These are phyloP conservation scores for Spirogloea muscicola DNA, from an alignment of 139 green algal species.

Conservation along the genomic window DNA sequence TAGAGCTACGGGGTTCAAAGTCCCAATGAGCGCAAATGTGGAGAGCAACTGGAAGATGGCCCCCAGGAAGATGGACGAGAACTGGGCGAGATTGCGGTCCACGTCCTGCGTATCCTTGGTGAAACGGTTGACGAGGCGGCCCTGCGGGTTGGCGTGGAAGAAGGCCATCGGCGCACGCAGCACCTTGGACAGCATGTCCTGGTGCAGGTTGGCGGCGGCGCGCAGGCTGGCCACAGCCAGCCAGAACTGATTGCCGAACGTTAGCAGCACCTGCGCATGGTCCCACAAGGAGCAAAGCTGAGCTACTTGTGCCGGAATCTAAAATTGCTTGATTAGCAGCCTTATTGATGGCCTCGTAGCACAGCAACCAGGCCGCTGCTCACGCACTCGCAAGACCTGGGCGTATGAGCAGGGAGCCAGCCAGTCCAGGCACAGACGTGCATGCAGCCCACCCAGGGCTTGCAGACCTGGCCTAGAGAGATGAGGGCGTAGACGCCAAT, in stretches of 20 bases:
- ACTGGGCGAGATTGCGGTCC: constrained; percentile 34
- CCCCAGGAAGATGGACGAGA: constrained; percentile 41
- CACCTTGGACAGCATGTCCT: constrained; percentile 49
- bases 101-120: constrained; percentile 52
- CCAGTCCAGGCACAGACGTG: too few species aligned
- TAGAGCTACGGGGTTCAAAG: constrained; percentile 37
- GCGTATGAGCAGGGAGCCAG: too few species aligned
- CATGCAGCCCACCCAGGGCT: too few species aligned
- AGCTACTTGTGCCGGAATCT: too few species aligned
- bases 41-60: constrained; percentile 37
- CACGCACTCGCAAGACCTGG: too few species aligned
- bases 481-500: constrained; percentile 47
- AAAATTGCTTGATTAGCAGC: too few species aligned
- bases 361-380: too few species aligned
- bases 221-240: constrained; percentile 18
- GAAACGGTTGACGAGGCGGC: constrained; percentile 84
- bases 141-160: constrained; percentile 89
- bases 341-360: too few species aligned
- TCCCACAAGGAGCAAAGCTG: too few species aligned
- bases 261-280: too few species aligned
- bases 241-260: constrained; percentile 37
- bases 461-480: constrained; percentile 33
- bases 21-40: constrained; percentile 43
- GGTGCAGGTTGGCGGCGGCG: constrained; percentile 37
- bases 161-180: constrained; percentile 82